Base-by-base conservation (phyloP, 768 basidiomycete species). In the Suillus discolor region DNA sequence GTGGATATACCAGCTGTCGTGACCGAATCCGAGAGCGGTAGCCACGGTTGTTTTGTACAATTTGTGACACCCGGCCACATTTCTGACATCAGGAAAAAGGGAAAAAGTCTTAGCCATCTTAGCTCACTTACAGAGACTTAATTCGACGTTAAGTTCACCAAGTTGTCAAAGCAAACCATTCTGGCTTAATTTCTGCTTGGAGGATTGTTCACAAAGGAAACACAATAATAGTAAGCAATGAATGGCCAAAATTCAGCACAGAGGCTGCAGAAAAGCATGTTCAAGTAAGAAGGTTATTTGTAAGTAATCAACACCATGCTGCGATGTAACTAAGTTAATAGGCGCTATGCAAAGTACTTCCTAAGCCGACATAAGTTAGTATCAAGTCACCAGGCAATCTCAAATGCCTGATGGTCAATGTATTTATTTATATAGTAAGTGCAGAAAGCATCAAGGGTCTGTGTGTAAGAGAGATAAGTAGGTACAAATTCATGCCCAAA, bases 401-500 rank as follows among this genome's bases (percentile, higher is more conserved):
- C 12, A 39, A 39, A 39, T 12, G 39, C 39, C 12, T 39, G 39
- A 39, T 39, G 13, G 39, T 13, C 39, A 39, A 39, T 13, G 12
- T 39, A 39, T 39, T 39, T 39, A 13, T 39, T 39, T 12, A 39
- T 13, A 39, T 39, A 39, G 39, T 39, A 39, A 39, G 39, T 13
- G 12, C 4, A 2, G 13, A 39, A 39, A 39, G 39, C 39, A 39
- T 42, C 18, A 42, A 44, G 44, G 44, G 44, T 44, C 44, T 44
- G 44, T 8, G 65, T 25, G 38, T 62, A 64, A 15, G 44, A 42
- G 31, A 73, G 51, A 45, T 68, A 16, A 34, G 66, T 69, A 1
- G 75, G 74, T 4, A 78, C 47, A 4, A 61, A 61, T 3, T 69
- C 62, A 18, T 31, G 18, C 47, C 68, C 67, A 62, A 64, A 73